Evolutionary conservation across 495 filamentous ascomycete genomes (phyloP).

Genomic region (Neurospora hispaniola): DNA sequence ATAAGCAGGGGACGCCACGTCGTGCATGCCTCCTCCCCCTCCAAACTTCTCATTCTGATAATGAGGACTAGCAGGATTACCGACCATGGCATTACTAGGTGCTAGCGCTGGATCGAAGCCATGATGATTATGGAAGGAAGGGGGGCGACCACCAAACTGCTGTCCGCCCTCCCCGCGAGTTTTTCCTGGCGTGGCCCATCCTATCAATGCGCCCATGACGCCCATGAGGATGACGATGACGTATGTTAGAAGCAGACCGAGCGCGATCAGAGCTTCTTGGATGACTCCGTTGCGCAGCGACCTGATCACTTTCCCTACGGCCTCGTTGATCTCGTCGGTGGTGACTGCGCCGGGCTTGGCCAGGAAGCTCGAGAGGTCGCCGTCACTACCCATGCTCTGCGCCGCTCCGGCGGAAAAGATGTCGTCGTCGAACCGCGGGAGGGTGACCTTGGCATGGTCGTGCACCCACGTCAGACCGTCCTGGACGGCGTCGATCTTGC

Average conservation of each 20-base stretch:
- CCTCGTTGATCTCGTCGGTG: slow-evolving; percentile 68
- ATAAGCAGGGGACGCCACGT: background rate
- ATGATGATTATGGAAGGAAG: background rate
- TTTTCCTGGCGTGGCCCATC: slow-evolving; percentile 38
- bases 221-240: slow-evolving; percentile 66
- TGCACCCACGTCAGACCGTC: slow-evolving; percentile 82
- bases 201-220: slow-evolving; percentile 50
- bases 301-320: slow-evolving; percentile 53
- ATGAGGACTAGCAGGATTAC: background rate
- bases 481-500: slow-evolving; percentile 67
- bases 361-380: slow-evolving; percentile 59
- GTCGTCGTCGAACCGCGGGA: slow-evolving; percentile 68
- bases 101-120: background rate
- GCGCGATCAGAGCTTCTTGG: slow-evolving; percentile 67
- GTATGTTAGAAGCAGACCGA: slow-evolving; percentile 60
- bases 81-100: background rate
- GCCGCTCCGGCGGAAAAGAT: slow-evolving; percentile 75
- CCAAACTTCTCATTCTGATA: background rate
- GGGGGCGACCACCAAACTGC: slow-evolving; percentile 5
- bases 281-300: slow-evolving; percentile 54
- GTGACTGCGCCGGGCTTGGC: slow-evolving; percentile 56
- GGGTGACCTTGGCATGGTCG: slow-evolving; percentile 71
- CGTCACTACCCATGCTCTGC: slow-evolving; percentile 46
- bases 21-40: background rate
- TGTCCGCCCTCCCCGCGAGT: slow-evolving; percentile 42